Base-by-base conservation (phyloP, 176 grass and related monocot genomes). In the Hsuehochloa calcarea region DNA sequence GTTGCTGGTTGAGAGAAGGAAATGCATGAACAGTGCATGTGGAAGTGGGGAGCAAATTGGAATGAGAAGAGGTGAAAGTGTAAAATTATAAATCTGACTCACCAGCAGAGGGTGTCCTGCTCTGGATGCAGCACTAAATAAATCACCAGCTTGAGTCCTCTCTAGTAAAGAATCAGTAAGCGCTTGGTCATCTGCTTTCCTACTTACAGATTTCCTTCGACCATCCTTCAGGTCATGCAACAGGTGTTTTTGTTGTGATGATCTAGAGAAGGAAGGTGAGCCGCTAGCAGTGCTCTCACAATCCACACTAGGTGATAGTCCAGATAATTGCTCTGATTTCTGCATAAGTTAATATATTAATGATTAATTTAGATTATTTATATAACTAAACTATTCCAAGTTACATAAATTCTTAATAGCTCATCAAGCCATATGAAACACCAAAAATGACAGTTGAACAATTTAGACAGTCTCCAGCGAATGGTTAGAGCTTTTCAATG, bases 101-200 rank as follows among this genome's bases (percentile, higher is more conserved):
- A 98, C 96, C 47, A 85, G 93, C 5, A 72, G 85, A 68, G 80
- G 87, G n/a, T 89, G 83, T 3, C 81, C 86, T 39, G 68, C 88
- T 90, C 91, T 93, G 65, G 87, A 65, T n/a, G 96, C 77, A 68
- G 81, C 93, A 90, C 83, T 95, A 84, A 98, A 98, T 65, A 98
- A 72, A 77, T 98, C 96, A 52, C 96, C 96, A 49, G 96, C 93
- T 85, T 98, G 96, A 75, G 87, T 97, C 68, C 78, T 95, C 90
- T 93, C 92, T 75, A 68, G 89, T 80, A 95, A 91, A 74, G 90
- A 93, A 75, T 91, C 87, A 31, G 71, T 10, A 67, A 70, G 20
- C 67, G 82, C 20, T 40, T 89, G 65, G 56, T 93, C 87, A 75
- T 94, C 95, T 41, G 79, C 87, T 89, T 92, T 93, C 89, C 87